Base-by-base conservation (phyloP, 441 rosid genomes). In the Croton laevigatus region DNA sequence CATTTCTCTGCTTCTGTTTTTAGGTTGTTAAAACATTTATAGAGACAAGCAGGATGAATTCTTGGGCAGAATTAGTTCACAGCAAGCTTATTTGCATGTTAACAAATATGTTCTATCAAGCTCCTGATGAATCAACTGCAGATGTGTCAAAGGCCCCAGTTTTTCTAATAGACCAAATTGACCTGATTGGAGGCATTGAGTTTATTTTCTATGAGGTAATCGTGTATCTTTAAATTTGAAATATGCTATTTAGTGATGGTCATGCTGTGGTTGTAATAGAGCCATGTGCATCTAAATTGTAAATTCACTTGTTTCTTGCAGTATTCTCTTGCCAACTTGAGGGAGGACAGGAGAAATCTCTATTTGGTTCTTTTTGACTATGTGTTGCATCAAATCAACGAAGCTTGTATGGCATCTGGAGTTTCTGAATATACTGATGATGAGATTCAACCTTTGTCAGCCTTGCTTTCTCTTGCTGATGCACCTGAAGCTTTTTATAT, bases 41-140 rank as follows among this genome's bases (percentile, higher is more conserved):
- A 71, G 80, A 79, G 82, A 78, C 76, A 63, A 88, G 99, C 89
- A 85, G 97, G 83, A 65, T 61, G 73, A 88, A 93, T 81, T 91
- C 91, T 57, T 96, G 99, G 99, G 98, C 98, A 58, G 99, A 91
- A 79, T 81, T 93, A 79, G 98, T 96, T 81, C 97, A 93, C 72
- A 90, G 90, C 86, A 93, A 88, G 87, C 98, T 96, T 75, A 77
- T 88, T 76, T 89, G 90, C 83, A 87, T 96, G 81, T 83, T 96
- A 80, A 81, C 93, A 53, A 93, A 96, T 78, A 96, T 93, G 98
- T 87, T 91, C 73, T 96, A 96, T 81, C 83, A 81, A 74, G 84
- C 89, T 70, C 84, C 91, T 70, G 91, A 86, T 73, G 89, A 75
- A 59, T 55, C 88, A 71, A 71, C 81, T 66, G 70, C 72, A 66